These are phyloP conservation scores for Prunus persica DNA, from an alignment of 306 rosid genomes.

Conservation along the genomic window Prunus_persica_NCBIv2 NC_034009.1:5296501-5297000, in stretches of 20 bases:
- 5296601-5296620: no score
- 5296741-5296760: background rate
- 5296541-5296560: no score
- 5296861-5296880: background rate
- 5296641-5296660: no score
- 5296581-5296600: no score
- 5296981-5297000: background rate
- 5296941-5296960: background rate
- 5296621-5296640: no score
- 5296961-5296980: background rate
- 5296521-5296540: no score
- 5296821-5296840: background rate
- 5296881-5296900: background rate
- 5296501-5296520: no score
- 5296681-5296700: no score
- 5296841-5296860: background rate
- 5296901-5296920: background rate
- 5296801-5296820: background rate
- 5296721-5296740: background rate
- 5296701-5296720: background rate
- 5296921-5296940: background rate
- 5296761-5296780: background rate
- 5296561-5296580: no score
- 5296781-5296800: background rate
- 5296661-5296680: no score